Conservation (phyloP, 2,329 filamentous ascomycete species). For the Aspergillus phoenicis region DNA sequence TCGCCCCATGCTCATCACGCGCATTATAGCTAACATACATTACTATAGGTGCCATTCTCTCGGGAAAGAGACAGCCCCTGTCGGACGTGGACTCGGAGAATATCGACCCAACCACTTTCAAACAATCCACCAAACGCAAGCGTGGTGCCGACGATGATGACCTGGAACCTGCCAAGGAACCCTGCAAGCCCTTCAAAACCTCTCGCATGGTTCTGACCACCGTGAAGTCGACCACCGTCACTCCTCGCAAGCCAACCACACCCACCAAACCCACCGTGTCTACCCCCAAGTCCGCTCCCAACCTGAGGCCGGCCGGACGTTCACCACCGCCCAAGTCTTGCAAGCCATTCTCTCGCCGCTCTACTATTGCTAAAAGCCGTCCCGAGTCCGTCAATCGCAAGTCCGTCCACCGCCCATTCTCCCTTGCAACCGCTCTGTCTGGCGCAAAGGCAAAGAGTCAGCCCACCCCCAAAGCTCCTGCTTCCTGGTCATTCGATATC, state of each 20-base stretch:
- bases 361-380: constrained; percentile 65
- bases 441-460: constrained; percentile 53
- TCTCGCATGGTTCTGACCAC: constrained; percentile 42
- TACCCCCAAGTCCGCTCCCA: constrained; percentile 54
- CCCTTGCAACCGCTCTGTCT: constrained; percentile 73
- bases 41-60: constrained; percentile 18
- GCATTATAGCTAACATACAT: constrained; percentile 11
- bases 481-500: constrained; percentile 85
- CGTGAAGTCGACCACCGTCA: constrained; percentile 21
- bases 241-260: constrained; percentile 26
- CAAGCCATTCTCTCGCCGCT: constrained; percentile 69
- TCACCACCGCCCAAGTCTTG: constrained; percentile 74
- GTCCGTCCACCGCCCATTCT: constrained; percentile 66
- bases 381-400: constrained; percentile 64
- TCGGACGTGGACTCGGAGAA: constrained; percentile 58
- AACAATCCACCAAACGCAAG: constrained; percentile 53
- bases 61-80: constrained; percentile 22
- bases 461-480: constrained; percentile 53
- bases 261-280: constrained; percentile 35
- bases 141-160: constrained; percentile 35
- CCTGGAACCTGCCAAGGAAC: constrained; percentile 32
- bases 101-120: constrained; percentile 56
- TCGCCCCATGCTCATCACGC: not conserved
- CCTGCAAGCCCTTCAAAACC: constrained; percentile 55
- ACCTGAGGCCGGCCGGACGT: constrained; percentile 73